Evolutionary conservation across 164 flowering plant species (phyloP), one percentile per base, ranked within the genome.

Genomic region (Vitis rotundifolia): DNA sequence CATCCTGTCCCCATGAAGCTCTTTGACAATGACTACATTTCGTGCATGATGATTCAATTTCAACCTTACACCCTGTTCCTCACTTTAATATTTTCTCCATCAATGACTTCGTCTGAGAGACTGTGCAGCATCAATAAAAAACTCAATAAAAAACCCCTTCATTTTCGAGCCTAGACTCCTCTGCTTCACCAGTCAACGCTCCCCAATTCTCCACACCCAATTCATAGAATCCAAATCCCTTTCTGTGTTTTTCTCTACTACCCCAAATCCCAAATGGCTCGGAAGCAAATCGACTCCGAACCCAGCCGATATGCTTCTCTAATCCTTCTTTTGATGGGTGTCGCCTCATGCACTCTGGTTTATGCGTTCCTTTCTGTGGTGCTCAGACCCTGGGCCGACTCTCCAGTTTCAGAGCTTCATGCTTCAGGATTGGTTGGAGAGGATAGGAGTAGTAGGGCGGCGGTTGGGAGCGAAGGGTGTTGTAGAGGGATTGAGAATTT

Each of bases 401-500:
- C 75, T 44, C 63, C 73, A 15, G 11, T 15, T 70, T 66, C 77
- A 31, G 22, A 64, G 14, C 49, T 59, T 26, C 71, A 66, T 19
- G 54, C 70, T 7, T 51, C 71, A 51, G 57, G 54, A 31, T 52
- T 61, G 64, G 11, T 6, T 22, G 62, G 14, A 22, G 79, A 58
- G 66, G 71, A 64, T 49, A 78, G 54, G 0, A 13, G 28, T 57
- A 71, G 47, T 15, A 63, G 48, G 5, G 44, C 14, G 28, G 63
- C 49, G 67, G 77, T 12, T 12, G 69, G 66, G 29, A 69, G 49
- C 15, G 85, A 69, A 7, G 84, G 66, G 51, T 96, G 98, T 71
- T 93, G 98, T 69, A 82, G 74, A 61, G 99, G 99, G 70, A 75
- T 88, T 58, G 86, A 83, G 64, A 73, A 83, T 73, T 78, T 89